Evolutionary conservation across 495 filamentous ascomycete genomes (phyloP), one percentile per base, ranked within the genome.

Genomic region (Xylaria castorea): DNA sequence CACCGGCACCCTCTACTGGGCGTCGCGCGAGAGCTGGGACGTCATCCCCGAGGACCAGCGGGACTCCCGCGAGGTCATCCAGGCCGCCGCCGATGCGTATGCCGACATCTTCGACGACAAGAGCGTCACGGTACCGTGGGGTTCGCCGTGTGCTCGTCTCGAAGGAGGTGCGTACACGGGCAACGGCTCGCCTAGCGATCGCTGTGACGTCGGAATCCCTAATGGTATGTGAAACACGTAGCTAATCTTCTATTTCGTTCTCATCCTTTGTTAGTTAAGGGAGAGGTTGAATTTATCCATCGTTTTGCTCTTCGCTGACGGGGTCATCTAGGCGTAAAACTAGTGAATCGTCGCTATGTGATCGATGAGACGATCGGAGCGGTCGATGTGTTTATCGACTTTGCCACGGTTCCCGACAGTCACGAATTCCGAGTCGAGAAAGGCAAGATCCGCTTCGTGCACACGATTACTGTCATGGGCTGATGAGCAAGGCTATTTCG

Each of bases 341-440:
- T 87, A 42, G 63, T 67, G 5, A 83, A 84, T 72, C 75, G 85
- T 30, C 81, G 82, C 44, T 87, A 87, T 70, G 83, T 87, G n/a
- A 86, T 87, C 66, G 85, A 87, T 72, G 84, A 86, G 75, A 82
- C 80, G 27, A 74, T 85, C 27, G 85, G 85, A 2, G 83, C 82
- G 7, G 84, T 86, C 2, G 82, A 83, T 36, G 74, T 85, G 20
- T 80, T 86, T 34, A 74, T 86, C 75, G 81, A 81, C 65, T 87
- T 87, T 68, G 76, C 74, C 1, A 79, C 81, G 38, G 71, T 82
- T 25, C 84, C 85, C 16, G 85, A 87, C 71, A 86, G 82, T 66
- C 85, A 87, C 74, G 82, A 85, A 76, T 87, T 87, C 75, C 75
- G 85, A 11, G 78, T 87, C 1, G 85, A 87, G 76, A 79, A 81